Base-by-base conservation (phyloP, 2,329 filamentous ascomycete species). In the Hypocreales sp. region DNA sequence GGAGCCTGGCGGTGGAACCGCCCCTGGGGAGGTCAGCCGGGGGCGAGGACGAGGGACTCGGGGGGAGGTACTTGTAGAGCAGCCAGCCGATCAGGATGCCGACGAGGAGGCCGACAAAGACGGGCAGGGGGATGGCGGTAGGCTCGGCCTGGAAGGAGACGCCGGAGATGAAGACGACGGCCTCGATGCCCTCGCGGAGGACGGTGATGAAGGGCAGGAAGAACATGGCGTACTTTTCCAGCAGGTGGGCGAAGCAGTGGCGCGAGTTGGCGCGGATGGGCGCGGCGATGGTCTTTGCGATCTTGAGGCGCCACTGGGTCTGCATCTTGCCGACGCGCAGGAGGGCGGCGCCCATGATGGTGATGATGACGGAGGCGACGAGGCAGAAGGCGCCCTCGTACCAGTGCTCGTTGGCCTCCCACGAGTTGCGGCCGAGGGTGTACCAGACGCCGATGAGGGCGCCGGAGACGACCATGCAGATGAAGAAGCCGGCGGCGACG, bases 171-270 rank as follows among this genome's bases (percentile, higher is more conserved):
- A 92, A 92, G 15, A 92, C 68, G 20, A 92, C 76, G 1, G 79
- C 81, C 48, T 93, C 84, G 17, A 92, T 67, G 3, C 83, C 84
- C 49, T 92, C 83, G 20, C 84, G 64, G 10, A 92, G 56, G n/a
- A 90, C 78, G 0, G 83, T 92, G 46, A 92, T 64, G 51, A 92
- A 92, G 1, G 84, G 84, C 29, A 92, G 58, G 24, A 81, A 52
- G 48, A 92, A 90, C 78, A 92, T 82, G 44, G 75, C 72, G 45
- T 92, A 90, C 49, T 79, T 83, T 49, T 86, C 76, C 13, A 62
- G 53, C 55, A 69, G 79, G 30, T 58, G 53, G 51, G 78, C 78
- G 35, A 84, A 27, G 42, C 58, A 56, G 15, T 45, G 45, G 4
- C 45, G 46, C 11, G 54, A 54, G 10, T 66, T 58, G 11, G 64